Evolutionary conservation across 352 stramenopile species (phyloP), one percentile per base, ranked within the genome.

Genomic region (Phytophthora quininea): DNA sequence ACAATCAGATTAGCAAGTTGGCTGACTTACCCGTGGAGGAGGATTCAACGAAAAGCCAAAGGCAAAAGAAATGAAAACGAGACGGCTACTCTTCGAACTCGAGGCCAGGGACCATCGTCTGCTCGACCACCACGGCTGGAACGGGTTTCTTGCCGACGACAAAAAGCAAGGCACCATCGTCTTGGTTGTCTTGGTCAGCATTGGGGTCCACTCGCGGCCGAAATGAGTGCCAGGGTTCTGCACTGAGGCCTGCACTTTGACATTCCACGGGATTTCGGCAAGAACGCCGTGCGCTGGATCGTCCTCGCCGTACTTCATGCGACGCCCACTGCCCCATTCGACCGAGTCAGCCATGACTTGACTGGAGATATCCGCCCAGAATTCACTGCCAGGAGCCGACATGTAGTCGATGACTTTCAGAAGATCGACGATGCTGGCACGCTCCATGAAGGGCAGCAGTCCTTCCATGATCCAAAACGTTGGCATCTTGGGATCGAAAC

Each of bases 391-490:
- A 31, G 61, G 70, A 19, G 79, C 73, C 19, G 82, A 90, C 1
- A 88, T 33, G 47, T 73, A 73, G 48, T 89, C 64, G 29, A 89
- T 73, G 3, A 67, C 62, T 61, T 84, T 83, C 38, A 89, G 29
- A 43, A 90, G 32, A 10, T 82, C 64, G 11, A 78, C 64, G 30
- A 84, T 79, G 31, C 40, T 74, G 32, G 69, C 54, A 14, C 69
- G 64, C 15, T 70, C 48, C 14, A 89, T 61, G 64, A 84, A 89
- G 19, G 77, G 72, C 8, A 88, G 51, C 58, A 89, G 19, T 3
- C 79, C 82, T 43, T 90, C 82, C 67, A 90, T 76, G 29, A 62
- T 53, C 82, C 82, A 90, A 31, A 88, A 86, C 12, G 82, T 90
- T 12, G 76, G 79, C 65, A 76, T 62, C 3, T 69, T 76, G 4